Evolutionary conservation across 495 filamentous ascomycete genomes (phyloP), one percentile per base, ranked within the genome.

Genomic region (Xylaria venustula): DNA sequence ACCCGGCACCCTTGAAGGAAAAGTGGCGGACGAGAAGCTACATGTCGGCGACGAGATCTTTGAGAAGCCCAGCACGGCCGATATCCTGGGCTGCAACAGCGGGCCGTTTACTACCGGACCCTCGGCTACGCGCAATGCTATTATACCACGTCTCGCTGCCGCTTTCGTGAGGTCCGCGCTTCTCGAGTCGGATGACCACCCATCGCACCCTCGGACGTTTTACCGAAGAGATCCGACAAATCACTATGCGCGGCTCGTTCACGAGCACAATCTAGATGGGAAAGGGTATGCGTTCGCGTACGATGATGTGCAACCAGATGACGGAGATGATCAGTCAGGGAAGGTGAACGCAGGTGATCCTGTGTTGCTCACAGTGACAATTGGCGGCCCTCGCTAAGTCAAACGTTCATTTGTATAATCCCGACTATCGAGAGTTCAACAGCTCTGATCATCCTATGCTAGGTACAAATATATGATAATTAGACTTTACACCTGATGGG

Each of bases 201-300:
- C 87, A 5, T 83, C 83, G 26, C 65, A 57, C 0, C 74, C 79
- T 2, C 60, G 69, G 0, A 79, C 78, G 11, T 89, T 87, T 58
- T 90, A 90, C 62, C 54, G 70, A 36, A 67, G 81, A 19, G 65
- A 79, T 1, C 75, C 83, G 37, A 90, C 88, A 9, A 93, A 92
- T 59, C 88, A 91, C 66, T 93, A 90, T 65, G 75, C 87, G 2
- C 69, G 87, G 11, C 79, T 92, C 51, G 83, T 90, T 57, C 90
- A 93, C 69, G 77, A 75, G 46, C 81, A 77, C 45, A 88, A 87
- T 62, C 58, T 85, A 7, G 89, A 91, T 72, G 78, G 81, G 2
- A 80, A 84, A 51, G 90, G 90, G 1, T 93, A 92, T 71, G 87
- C 88, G 0, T 92, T 92, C 69, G 88, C 90, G 2, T 93, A 91